phyloP scores from a whole-genome alignment of 148 eudicot genomes.

The Fagopyrum esculentum region DNA sequence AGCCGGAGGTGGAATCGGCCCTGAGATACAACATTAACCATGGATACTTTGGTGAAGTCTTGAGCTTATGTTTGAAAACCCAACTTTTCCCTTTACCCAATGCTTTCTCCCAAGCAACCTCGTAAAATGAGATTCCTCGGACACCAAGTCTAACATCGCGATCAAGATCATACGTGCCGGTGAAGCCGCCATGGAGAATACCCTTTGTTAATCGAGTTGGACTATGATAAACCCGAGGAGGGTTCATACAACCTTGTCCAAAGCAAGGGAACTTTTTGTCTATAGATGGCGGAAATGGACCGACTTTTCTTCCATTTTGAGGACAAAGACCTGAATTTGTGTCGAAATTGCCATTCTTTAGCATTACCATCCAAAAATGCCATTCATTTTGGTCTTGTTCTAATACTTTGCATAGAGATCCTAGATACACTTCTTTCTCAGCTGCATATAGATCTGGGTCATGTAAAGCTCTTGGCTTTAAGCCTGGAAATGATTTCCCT shows the following conservation, averaged over 20 bases:
- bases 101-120: slow-evolving; percentile 53
- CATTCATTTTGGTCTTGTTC: slow-evolving; percentile 30
- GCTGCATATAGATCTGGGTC: slow-evolving; percentile 66
- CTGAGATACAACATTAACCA: slow-evolving; percentile 60
- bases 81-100: slow-evolving; percentile 40
- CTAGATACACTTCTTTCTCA: slow-evolving; percentile 58
- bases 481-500: slow-evolving; percentile 52
- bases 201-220: slow-evolving; percentile 25
- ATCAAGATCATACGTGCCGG: slow-evolving; percentile 56
- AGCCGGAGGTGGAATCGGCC: slow-evolving; percentile 56
- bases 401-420: slow-evolving; percentile 48
- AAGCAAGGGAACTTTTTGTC: slow-evolving; percentile 57
- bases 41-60: slow-evolving; percentile 45
- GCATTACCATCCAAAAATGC: slow-evolving; percentile 86
- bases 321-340: slow-evolving; percentile 58
- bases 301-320: slow-evolving; percentile 44
- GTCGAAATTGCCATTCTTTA: slow-evolving; percentile 74
- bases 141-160: slow-evolving; percentile 9
- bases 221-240: slow-evolving; percentile 45
- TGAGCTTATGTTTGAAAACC: slow-evolving; percentile 45
- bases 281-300: slow-evolving; percentile 31
- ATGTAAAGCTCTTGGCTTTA: slow-evolving; percentile 28
- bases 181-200: slow-evolving; percentile 34
- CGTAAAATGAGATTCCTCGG: slow-evolving; percentile 30
- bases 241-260: slow-evolving; percentile 79